phyloP scores from a whole-genome alignment of 2,329 filamentous ascomycete genomes.

The Setomelanomma holmii region DNA sequence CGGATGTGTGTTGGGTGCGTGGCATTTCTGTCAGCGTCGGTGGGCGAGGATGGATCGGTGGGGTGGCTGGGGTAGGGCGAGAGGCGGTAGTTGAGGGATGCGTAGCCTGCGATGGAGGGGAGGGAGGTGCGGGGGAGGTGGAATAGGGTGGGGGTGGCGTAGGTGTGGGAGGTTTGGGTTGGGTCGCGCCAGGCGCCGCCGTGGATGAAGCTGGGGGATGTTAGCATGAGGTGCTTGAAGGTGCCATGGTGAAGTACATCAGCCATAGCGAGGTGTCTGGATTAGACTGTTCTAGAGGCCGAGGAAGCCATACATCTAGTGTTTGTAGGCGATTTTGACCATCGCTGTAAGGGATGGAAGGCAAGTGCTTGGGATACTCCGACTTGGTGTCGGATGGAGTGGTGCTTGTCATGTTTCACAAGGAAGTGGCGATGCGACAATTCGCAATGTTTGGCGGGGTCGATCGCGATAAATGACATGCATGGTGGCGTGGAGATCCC shows the following conservation, averaged over 20 bases:
- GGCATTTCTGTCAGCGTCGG: slow-evolving; percentile 57
- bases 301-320: slow-evolving; percentile 52
- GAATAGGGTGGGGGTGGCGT: slow-evolving; percentile 46
- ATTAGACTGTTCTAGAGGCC: slow-evolving; percentile 29
- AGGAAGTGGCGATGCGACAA: slow-evolving; percentile 3
- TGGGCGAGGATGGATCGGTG: slow-evolving; percentile 55
- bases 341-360: slow-evolving; percentile 36
- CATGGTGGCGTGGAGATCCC: slow-evolving; percentile 6
- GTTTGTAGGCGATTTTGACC: slow-evolving; percentile 48
- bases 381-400: neutral
- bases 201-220: slow-evolving; percentile 51
- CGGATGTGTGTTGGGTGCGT: slow-evolving; percentile 67
- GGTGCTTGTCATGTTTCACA: slow-evolving; percentile 22
- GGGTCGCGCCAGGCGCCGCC: slow-evolving; percentile 61
- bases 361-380: slow-evolving; percentile 22
- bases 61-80: slow-evolving; percentile 57
- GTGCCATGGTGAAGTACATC: slow-evolving; percentile 29
- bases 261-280: slow-evolving; percentile 40
- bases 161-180: slow-evolving; percentile 40
- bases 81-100: slow-evolving; percentile 70
- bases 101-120: slow-evolving; percentile 63
- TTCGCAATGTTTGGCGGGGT: slow-evolving; percentile 22
- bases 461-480: slow-evolving; percentile 2
- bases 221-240: neutral
- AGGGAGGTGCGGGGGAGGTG: slow-evolving; percentile 39